Percentiles rank a stretch among this genome's conserved stretches.
These are phyloP conservation scores for Oryza meyeriana DNA, from an alignment of 176 grass and related monocot genomes.

Conservation along the genomic window DNA sequence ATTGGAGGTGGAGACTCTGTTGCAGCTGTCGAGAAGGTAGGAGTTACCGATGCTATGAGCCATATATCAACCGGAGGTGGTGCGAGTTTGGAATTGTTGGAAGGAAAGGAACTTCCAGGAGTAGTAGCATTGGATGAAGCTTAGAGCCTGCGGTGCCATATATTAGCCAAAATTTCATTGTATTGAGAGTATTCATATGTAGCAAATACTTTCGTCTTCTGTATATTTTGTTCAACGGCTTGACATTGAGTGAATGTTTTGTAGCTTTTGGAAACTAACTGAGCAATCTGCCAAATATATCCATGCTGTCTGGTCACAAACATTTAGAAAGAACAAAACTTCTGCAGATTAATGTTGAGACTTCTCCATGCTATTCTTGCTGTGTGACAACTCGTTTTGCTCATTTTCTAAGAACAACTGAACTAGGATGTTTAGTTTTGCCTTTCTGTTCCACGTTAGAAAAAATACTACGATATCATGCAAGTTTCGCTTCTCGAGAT, in stretches of 20 bases:
- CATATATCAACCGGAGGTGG: slow-evolving; percentile 58
- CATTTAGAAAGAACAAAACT: not conserved
- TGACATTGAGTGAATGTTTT: not conserved
- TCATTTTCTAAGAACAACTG: not conserved
- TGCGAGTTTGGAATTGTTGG: slow-evolving; percentile 52
- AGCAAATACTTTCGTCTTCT: not conserved
- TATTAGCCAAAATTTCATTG: not conserved
- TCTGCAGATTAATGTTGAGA: not conserved
- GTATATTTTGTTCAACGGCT: not conserved
- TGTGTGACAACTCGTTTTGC: not conserved
- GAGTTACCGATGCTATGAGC: slow-evolving; percentile 42
- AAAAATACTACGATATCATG: not conserved
- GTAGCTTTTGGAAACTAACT: not conserved
- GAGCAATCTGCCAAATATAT: not conserved
- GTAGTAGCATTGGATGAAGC: slow-evolving; percentile 46
- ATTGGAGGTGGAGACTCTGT: slow-evolving; percentile 49
- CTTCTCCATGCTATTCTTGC: not conserved
- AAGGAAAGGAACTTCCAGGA: slow-evolving; percentile 55
- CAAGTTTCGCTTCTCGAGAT: not conserved
- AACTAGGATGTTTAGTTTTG: too few relatives aligned
- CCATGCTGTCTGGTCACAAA: not conserved
- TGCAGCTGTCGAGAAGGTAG: slow-evolving; percentile 48
- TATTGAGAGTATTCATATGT: not conserved
- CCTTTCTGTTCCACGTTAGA: not conserved
- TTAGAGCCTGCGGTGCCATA: not conserved